Percentiles rank a stretch among this genome's conserved stretches.
Conservation (phyloP, 371 early-diverging fungal species). For the Actinomortierella wolfii region DNA sequence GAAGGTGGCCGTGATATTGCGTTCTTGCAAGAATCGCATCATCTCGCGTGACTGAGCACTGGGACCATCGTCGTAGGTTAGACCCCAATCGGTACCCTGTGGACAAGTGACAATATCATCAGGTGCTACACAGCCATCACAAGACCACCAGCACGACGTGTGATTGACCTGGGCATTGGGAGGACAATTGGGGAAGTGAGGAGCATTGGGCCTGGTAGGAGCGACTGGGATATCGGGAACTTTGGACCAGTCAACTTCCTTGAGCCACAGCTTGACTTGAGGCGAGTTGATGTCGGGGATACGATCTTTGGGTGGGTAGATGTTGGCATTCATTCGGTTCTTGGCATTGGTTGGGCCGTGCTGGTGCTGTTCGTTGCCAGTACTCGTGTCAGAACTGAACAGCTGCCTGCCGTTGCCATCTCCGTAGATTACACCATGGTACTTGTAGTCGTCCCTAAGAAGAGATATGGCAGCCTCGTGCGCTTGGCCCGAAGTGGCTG, state of each 20-base stretch:
- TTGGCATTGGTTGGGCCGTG: too few species aligned
- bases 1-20: conserved; percentile 49
- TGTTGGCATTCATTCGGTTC: too few species aligned
- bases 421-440: too few species aligned
- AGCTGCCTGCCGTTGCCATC: too few species aligned
- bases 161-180: not conserved
- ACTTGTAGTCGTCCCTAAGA: too few species aligned
- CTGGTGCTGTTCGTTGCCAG: too few species aligned
- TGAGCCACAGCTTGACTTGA: conserved; percentile 53
- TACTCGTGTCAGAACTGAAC: too few species aligned
- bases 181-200: conserved; percentile 34
- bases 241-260: conserved; percentile 48
- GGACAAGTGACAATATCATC: conserved; percentile 47
- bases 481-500: too few species aligned
- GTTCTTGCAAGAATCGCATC: not conserved
- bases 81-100: conserved; percentile 10
- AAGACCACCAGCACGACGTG: conserved; percentile 34
- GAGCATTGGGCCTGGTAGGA: conserved; percentile 11
- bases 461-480: too few species aligned
- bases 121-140: conserved; percentile 33
- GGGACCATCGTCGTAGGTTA: conserved; percentile 33
- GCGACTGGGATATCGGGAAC: conserved; percentile 49
- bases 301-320: conserved; percentile 23
- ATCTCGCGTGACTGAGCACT: not conserved
- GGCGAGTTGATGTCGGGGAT: conserved; percentile 43